Percentiles rank a stretch among this genome's conserved stretches.
Conservation (phyloP, 768 basidiomycete species). For the Leccinum imitatum region DNA sequence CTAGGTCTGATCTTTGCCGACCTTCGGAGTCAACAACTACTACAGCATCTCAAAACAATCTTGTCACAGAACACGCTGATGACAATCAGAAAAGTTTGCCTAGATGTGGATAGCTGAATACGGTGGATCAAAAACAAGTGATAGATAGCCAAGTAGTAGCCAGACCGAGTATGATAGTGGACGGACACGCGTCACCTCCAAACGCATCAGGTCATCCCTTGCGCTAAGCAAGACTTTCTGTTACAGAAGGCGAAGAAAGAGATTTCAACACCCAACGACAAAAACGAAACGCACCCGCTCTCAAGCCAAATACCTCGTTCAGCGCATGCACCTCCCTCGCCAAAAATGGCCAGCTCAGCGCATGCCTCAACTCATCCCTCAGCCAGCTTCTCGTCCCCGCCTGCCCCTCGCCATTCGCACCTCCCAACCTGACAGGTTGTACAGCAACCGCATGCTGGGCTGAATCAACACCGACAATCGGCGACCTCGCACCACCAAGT, state of each 20-base stretch:
- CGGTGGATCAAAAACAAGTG: too few relatives aligned
- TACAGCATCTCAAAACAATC: too few relatives aligned
- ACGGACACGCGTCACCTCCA: too few relatives aligned
- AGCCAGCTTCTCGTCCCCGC: slow-evolving; percentile 47
- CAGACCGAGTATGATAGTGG: too few relatives aligned
- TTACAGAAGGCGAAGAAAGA: not conserved
- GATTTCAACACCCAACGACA: not conserved
- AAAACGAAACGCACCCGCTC: not conserved
- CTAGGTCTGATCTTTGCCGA: too few relatives aligned
- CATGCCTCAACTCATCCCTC: slow-evolving; percentile 59
- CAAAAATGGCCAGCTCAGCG: slow-evolving; percentile 81
- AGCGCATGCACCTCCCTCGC: slow-evolving; percentile 82
- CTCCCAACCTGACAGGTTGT: slow-evolving; percentile 95
- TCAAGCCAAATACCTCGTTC: slow-evolving; percentile 70
- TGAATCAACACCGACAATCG: slow-evolving; percentile 89
- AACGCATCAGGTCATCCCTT: too few relatives aligned
- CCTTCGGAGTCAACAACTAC: too few relatives aligned
- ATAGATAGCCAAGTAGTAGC: too few relatives aligned
- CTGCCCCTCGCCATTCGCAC: slow-evolving; percentile 76
- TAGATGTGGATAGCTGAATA: too few relatives aligned
- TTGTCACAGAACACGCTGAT: too few relatives aligned
- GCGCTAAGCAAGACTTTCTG: too few relatives aligned
- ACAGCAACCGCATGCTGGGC: slow-evolving; percentile 92
- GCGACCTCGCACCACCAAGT: slow-evolving; percentile 87
- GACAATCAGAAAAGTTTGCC: too few relatives aligned